phyloP scores from a whole-genome alignment of 2,329 filamentous ascomycete genomes.

The Cercospora sp. region DNA sequence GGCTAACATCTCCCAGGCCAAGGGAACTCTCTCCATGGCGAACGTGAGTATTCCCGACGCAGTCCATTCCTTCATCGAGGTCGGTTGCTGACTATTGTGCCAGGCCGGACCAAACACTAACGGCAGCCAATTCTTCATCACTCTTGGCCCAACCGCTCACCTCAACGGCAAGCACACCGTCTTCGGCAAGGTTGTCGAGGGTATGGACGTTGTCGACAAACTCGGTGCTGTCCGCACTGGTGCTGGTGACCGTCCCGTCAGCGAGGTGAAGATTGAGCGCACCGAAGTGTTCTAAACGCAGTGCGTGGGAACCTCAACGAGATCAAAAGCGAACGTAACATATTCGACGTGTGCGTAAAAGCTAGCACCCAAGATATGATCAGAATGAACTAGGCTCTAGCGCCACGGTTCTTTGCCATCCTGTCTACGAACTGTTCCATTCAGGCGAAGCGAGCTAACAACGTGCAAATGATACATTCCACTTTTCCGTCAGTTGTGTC shows the following conservation, averaged over 20 bases:
- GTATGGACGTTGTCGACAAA: constrained; percentile 88
- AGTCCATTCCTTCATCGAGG: neutral
- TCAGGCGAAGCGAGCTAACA: no score
- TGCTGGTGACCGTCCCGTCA: constrained; percentile 71
- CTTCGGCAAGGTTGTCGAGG: constrained; percentile 84
- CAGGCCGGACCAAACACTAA: constrained; percentile 81
- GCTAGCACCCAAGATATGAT: neutral
- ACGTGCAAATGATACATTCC: neutral
- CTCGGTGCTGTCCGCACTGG: constrained; percentile 84
- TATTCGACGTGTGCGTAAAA: neutral
- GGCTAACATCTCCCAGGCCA: constrained; percentile 30
- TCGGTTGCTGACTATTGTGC: neutral
- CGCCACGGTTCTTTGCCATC: neutral
- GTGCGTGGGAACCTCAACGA: neutral
- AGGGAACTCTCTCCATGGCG: constrained; percentile 88
- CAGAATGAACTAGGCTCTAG: neutral
- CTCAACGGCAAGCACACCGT: constrained; percentile 92
- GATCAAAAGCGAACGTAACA: neutral
- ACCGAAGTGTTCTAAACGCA: constrained; percentile 28
- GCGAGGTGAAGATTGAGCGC: constrained; percentile 71
- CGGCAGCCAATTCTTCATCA: constrained; percentile 97
- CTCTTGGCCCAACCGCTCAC: constrained; percentile 72
- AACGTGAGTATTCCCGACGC: constrained; percentile 50
- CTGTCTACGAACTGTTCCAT: neutral
- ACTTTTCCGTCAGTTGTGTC: neutral